A percentile compares a stretch with the other conserved stretches of the same genome.
These are phyloP conservation scores for Bryoglossum gracile DNA, from an alignment of 495 filamentous ascomycete species.

Conservation along the genomic window DNA sequence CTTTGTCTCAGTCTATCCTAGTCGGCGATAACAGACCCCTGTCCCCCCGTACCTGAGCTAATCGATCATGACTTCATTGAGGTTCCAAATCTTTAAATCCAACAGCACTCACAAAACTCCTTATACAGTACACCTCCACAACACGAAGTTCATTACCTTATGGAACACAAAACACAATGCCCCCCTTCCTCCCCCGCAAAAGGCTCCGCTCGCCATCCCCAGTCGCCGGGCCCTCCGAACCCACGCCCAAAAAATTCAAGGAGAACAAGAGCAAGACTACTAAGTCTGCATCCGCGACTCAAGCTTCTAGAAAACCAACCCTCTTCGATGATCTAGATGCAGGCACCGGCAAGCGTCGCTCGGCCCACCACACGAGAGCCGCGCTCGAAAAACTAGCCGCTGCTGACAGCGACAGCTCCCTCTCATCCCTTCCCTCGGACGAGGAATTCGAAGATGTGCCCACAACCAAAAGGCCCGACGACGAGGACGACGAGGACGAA, in stretches of 20 bases:
- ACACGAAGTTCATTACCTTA: too few species aligned
- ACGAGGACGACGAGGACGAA: constrained; percentile 53
- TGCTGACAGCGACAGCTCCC: constrained; percentile 46
- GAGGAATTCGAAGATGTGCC: constrained; percentile 49
- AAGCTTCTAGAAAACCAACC: constrained; percentile 46
- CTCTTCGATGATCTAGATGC: constrained; percentile 65
- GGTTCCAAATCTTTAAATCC: not conserved
- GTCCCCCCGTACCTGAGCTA: constrained; percentile 7
- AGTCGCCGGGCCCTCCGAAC: constrained; percentile 17
- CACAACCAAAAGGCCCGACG: constrained; percentile 30
- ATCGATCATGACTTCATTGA: constrained; percentile 9
- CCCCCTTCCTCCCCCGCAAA: constrained; percentile 27
- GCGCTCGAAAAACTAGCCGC: constrained; percentile 42
- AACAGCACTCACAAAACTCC: too few species aligned
- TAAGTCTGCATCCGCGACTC: constrained; percentile 13
- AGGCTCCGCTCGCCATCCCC: constrained; percentile 21
- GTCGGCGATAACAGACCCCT: not conserved
- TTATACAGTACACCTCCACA: too few species aligned
- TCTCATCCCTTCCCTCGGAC: constrained; percentile 58
- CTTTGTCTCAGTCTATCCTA: not conserved
- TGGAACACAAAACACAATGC: too few species aligned
- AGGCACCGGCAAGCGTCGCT: constrained; percentile 36
- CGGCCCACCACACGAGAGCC: constrained; percentile 42
- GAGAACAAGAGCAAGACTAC: constrained; percentile 14
- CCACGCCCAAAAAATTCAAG: constrained; percentile 2